phyloP scores from a whole-genome alignment of 2,329 filamentous ascomycete genomes.

The Colletotrichum phormii region DNA sequence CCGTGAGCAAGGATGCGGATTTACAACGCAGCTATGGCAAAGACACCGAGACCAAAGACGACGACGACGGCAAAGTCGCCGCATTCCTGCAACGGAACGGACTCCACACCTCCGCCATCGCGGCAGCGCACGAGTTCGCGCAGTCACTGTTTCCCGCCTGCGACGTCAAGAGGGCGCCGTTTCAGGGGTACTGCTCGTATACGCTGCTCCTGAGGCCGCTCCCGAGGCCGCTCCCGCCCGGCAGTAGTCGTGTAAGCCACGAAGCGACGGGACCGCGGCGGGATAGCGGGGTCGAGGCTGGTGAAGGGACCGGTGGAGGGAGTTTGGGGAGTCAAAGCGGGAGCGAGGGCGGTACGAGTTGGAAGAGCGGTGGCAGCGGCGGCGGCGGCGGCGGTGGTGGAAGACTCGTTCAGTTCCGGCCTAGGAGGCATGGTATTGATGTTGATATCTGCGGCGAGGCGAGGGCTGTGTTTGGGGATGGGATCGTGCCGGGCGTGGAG shows the following conservation, averaged over 20 bases:
- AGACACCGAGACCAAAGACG: neutral
- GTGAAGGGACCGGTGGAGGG: neutral
- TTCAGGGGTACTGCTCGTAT: conserved; percentile 65
- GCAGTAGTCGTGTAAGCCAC: no score
- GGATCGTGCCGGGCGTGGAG: conserved; percentile 54
- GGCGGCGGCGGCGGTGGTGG: neutral
- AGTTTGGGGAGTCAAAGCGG: neutral
- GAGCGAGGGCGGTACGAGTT: neutral
- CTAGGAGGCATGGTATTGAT: conserved; percentile 55
- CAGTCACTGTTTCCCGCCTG: conserved; percentile 44
- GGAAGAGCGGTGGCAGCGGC: neutral
- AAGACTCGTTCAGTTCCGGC: conserved; percentile 61
- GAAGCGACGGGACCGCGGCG: neutral
- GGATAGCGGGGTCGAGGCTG: conserved; percentile 9
- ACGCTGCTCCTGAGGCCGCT: conserved; percentile 54
- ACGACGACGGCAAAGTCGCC: conserved; percentile 4
- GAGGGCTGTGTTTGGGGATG: conserved; percentile 49
- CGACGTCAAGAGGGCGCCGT: conserved; percentile 46
- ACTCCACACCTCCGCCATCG: neutral
- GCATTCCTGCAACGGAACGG: conserved; percentile 20
- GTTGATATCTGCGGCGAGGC: conserved; percentile 50
- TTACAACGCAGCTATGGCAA: neutral
- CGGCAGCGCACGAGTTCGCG: conserved; percentile 44
- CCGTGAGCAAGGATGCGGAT: neutral
- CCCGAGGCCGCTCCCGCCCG: conserved; percentile 33